A percentile compares a stretch with the other conserved stretches of the same genome.
Conservation (phyloP, 345 rosid species). For the Syzygium jambos region DNA sequence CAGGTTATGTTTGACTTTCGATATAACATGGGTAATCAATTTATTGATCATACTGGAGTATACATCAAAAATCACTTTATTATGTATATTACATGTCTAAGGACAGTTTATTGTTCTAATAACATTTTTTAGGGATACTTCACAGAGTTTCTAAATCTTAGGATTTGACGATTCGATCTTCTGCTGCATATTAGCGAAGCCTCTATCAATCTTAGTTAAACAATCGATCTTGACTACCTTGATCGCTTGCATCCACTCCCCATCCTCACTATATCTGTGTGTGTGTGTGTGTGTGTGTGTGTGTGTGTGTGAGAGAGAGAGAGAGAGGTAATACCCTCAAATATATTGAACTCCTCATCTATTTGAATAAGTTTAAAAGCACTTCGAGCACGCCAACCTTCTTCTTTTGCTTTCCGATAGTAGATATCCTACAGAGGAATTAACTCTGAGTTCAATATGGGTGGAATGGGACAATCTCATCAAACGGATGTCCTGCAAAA, state of each 20-base stretch:
- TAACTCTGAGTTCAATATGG: not conserved
- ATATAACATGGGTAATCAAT: not conserved
- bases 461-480: not conserved
- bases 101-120: not conserved
- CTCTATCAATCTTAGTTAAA: not conserved
- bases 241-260: not conserved
- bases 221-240: not conserved
- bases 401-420: constrained; percentile 93
- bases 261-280: not conserved
- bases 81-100: not conserved
- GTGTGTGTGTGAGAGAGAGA: not conserved
- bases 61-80: not conserved
- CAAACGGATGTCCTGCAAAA: not conserved
- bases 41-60: not conserved
- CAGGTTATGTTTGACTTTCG: not conserved
- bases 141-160: not conserved
- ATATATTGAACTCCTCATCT: constrained; percentile 92
- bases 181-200: not conserved
- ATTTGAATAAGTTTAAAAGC: constrained; percentile 96
- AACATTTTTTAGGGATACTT: not conserved
- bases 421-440: constrained; percentile 62
- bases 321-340: constrained; percentile 40
- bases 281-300: not conserved
- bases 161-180: not conserved
- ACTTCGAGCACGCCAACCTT: constrained; percentile 98